Base-by-base conservation (phyloP, 768 basidiomycete species). In the Suillus hirtellus region DNA sequence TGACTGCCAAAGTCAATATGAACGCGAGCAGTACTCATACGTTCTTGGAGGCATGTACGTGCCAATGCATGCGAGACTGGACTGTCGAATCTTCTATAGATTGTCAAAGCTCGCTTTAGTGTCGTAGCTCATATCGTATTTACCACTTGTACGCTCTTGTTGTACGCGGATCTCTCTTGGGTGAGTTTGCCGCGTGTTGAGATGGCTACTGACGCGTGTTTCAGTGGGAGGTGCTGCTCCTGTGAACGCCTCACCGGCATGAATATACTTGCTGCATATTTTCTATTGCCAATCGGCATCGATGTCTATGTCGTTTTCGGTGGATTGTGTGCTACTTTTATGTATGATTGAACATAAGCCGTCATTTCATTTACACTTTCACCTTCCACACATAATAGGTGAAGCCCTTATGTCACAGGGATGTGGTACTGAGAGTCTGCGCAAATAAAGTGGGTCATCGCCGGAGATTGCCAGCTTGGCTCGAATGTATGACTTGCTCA, bases 391-490 rank as follows among this genome's bases (percentile, higher is more conserved):
- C 60, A 17, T 68, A 67, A n/a, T 59, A 62, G 3, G 46, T 44
- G 37, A 31, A 14, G 35, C 27, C 14, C 7, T 24, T 31, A 15
- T 27, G 44, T 21, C 60, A 46, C 42, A 62, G 12, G 24, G 24
- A 53, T 4, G 6, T 47, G 14, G n/a, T 31, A 27, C 60, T 34
- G 40, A 19, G 11, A 31, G 27, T 58, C 4, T 38, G 38, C 21
- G 24, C 21, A 17, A 60, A n/a, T 43, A 27, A 38, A 63, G 62
- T n/a, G 61, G 61, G 40, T 89, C 90, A 2, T 86, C 82, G 53
- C 73, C 80, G 52, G 87, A 89, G 71, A 93, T 96, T 53, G 93
- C 93, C 14, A 87, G 85, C 46, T 19, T 59, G 1, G 38, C 54
- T n/a, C 53, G 59, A 37, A 61, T 71, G 17, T 66, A 67, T 31